Evolutionary conservation across 257 asterid genomes (phyloP).

Genomic region (Primulina tabacum): DNA sequence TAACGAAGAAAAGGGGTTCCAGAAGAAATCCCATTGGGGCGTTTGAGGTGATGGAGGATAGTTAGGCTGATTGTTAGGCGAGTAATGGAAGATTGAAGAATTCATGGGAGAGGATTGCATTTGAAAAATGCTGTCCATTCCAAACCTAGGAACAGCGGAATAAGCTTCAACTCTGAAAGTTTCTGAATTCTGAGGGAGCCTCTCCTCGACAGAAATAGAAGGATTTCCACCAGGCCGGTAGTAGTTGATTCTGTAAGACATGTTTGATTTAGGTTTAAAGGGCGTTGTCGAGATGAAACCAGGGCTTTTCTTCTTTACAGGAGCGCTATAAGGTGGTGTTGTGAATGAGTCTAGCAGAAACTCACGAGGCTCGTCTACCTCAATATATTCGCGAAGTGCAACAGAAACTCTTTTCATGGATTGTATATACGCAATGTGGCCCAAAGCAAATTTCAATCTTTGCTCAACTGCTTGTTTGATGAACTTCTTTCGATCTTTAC

Average conservation of each 20-base stretch:
- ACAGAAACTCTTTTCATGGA: constrained; percentile 85
- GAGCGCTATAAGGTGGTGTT: neutral
- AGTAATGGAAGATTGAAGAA: constrained; percentile 56
- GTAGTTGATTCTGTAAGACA: constrained; percentile 56
- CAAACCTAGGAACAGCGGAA: constrained; percentile 63
- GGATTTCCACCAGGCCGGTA: constrained; percentile 65
- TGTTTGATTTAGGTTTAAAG: constrained; percentile 42
- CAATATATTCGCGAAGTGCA: constrained; percentile 81
- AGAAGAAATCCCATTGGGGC: constrained; percentile 93
- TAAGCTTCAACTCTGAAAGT: constrained; percentile 62
- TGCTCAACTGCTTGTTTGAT: constrained; percentile 89
- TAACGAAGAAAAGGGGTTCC: constrained; percentile 92
- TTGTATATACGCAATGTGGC: constrained; percentile 76
- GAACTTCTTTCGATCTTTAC: constrained; percentile 85
- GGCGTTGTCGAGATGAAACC: constrained; percentile 63
- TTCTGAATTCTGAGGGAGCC: constrained; percentile 76
- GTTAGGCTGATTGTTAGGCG: constrained; percentile 58
- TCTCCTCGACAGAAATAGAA: constrained; percentile 74
- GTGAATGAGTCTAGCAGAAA: neutral
- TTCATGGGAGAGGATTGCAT: constrained; percentile 63
- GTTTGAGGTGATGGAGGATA: constrained; percentile 70
- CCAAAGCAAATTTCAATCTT: constrained; percentile 63
- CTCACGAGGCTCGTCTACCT: constrained; percentile 84
- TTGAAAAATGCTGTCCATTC: constrained; percentile 69
- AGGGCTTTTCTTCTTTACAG: constrained; percentile 26